Evolutionary conservation across 345 rosid genomes (phyloP).

Genomic region (Brassica juncea): DNA sequence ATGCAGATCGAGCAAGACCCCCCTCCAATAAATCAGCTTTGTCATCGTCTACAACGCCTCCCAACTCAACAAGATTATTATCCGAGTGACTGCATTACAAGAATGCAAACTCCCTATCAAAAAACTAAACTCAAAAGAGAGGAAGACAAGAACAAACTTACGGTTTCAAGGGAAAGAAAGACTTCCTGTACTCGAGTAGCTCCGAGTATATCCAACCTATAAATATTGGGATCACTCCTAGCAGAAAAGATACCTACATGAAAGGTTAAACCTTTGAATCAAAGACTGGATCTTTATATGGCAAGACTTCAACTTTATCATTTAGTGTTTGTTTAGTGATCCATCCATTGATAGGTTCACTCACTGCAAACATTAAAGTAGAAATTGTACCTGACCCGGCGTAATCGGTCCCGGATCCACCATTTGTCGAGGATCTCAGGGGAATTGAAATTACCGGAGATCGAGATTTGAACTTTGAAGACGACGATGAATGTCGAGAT

Average conservation of each 20-base stretch:
- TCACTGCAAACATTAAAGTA: background rate
- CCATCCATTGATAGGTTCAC: background rate
- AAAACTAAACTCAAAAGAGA: background rate
- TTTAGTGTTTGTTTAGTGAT: background rate
- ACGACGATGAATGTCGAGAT: constrained; percentile 3
- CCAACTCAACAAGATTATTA: constrained; percentile 78
- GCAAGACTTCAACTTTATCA: constrained; percentile 3
- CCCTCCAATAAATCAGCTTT: constrained; percentile 86
- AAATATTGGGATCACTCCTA: constrained; percentile 78
- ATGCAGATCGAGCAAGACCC: constrained; percentile 79
- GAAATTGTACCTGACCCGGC: constrained; percentile 71
- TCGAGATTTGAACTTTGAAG: background rate
- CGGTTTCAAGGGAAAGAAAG: constrained; percentile 65
- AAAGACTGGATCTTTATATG: background rate
- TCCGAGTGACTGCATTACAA: constrained; percentile 82
- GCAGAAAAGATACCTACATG: constrained; percentile 81
- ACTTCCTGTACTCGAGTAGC: constrained; percentile 68
- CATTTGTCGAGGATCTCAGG: constrained; percentile 44
- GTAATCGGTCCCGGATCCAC: constrained; percentile 67
- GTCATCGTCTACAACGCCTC: constrained; percentile 62
- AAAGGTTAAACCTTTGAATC: constrained; percentile 22
- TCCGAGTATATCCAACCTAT: constrained; percentile 93
- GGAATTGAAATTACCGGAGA: constrained; percentile 40
- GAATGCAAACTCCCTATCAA: constrained; percentile 4
- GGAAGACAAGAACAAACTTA: constrained; percentile 44